phyloP scores from a whole-genome alignment of 768 basidiomycete species.

The Leucosporidium yakuticum region DNA sequence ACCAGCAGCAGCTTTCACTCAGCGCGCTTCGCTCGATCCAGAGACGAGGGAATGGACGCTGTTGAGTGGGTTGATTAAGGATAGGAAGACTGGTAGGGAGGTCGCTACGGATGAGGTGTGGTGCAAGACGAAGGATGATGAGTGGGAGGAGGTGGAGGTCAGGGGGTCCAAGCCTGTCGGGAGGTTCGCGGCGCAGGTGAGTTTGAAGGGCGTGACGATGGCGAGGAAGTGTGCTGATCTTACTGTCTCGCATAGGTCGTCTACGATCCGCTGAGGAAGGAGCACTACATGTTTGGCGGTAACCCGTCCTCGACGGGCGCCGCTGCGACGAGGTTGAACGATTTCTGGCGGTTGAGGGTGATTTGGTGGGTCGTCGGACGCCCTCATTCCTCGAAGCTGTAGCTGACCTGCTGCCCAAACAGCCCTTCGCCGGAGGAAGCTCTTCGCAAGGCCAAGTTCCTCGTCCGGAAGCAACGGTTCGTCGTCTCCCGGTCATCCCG shows the following conservation, averaged over 20 bases:
- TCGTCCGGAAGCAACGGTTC: constrained; percentile 34
- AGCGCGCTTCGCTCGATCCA: constrained; percentile 18
- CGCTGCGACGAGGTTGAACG: constrained; percentile 9
- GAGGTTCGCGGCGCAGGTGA: constrained; percentile 26
- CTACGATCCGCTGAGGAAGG: constrained; percentile 21
- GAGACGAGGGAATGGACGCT: constrained; percentile 16
- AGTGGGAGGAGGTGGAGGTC: constrained; percentile 3
- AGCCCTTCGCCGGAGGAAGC: constrained; percentile 34
- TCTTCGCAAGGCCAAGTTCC: constrained; percentile 31
- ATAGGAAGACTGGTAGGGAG: background rate
- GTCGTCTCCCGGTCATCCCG: background rate
- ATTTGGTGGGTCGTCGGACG: constrained; percentile 19
- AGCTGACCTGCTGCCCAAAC: background rate
- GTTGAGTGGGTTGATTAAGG: constrained; percentile 21
- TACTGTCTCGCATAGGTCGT: constrained; percentile 19
- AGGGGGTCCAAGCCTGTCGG: constrained; percentile 2
- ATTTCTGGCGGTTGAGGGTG: constrained; percentile 30
- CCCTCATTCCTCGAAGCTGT: background rate
- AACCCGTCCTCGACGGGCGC: constrained; percentile 1
- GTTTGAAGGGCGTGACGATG: too few relatives aligned
- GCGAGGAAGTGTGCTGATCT: too few relatives aligned
- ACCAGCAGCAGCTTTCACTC: constrained; percentile 22
- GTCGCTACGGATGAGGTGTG: constrained; percentile 1
- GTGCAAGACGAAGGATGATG: constrained; percentile 5
- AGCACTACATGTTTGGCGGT: constrained; percentile 32